These are phyloP conservation scores for Saturnispora gosingensis DNA, from an alignment of 805 yeast species.

Conservation along the genomic window DNA sequence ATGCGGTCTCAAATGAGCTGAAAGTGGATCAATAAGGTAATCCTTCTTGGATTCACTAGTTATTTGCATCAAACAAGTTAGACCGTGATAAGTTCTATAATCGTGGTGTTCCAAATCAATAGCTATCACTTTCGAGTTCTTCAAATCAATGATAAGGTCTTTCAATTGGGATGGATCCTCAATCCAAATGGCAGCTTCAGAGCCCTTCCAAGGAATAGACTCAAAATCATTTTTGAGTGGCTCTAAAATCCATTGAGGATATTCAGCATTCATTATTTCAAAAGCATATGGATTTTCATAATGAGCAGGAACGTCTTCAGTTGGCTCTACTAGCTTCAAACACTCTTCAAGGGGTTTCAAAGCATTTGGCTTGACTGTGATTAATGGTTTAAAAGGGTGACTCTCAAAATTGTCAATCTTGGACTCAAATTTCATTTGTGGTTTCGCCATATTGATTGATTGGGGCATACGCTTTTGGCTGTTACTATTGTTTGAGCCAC, in stretches of 20 bases:
- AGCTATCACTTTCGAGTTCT: conserved; percentile 56
- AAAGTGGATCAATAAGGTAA: conserved; percentile 79
- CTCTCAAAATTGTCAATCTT: conserved; percentile 56
- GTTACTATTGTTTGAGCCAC: no score
- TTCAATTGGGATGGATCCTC: conserved; percentile 45
- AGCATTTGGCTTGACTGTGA: conserved; percentile 66
- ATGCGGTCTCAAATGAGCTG: conserved; percentile 53
- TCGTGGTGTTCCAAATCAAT: conserved; percentile 97
- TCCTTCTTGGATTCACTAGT: conserved; percentile 55
- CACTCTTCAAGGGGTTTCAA: conserved; percentile 47
- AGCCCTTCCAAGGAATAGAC: conserved; percentile 51
- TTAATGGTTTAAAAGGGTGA: conserved; percentile 68
- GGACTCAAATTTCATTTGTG: conserved; percentile 52
- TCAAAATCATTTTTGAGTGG: conserved; percentile 28
- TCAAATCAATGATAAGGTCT: conserved; percentile 46
- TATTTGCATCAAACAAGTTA: conserved; percentile 89
- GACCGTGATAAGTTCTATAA: conserved; percentile 78
- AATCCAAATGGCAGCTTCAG: conserved; percentile 51
- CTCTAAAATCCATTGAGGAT: conserved; percentile 49
- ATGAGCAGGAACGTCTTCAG: conserved; percentile 43
- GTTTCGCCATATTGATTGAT: conserved; percentile 36
- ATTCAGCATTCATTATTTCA: conserved; percentile 64
- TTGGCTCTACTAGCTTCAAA: conserved; percentile 28
- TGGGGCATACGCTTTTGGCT: conserved; percentile 1
- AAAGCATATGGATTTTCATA: conserved; percentile 71